Percentiles rank a stretch among this genome's conserved stretches.
phyloP scores from a whole-genome alignment of 2,329 filamentous ascomycete species.

The Penicillium palitans region DNA sequence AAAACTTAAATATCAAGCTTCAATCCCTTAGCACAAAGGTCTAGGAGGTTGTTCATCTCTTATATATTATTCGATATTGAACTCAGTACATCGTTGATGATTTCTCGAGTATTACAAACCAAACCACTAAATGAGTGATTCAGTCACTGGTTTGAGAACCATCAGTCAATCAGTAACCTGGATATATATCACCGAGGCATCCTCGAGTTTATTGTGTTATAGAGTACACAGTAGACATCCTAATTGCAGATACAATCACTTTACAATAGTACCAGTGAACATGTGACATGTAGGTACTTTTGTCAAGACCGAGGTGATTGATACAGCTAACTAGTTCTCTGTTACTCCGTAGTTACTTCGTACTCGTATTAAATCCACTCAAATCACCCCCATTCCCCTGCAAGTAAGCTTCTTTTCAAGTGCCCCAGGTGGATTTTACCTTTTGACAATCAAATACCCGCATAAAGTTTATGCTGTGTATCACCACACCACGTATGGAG shows the following conservation, averaged over 20 bases:
- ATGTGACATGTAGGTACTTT: slow-evolving; percentile 1
- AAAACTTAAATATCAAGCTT: background rate
- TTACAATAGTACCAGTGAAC: background rate
- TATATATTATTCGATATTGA: background rate
- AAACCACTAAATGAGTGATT: background rate
- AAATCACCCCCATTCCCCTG: background rate
- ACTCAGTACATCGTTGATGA: background rate
- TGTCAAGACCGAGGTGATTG: background rate
- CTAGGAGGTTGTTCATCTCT: background rate
- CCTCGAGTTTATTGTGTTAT: no score
- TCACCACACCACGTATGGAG: background rate
- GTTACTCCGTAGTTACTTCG: no score
- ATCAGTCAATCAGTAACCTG: background rate
- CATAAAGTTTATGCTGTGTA: background rate
- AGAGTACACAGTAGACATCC: background rate
- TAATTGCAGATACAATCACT: background rate
- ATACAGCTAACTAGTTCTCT: background rate
- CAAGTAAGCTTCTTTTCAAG: background rate
- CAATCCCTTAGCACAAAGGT: background rate
- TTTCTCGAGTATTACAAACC: background rate
- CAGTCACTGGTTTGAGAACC: background rate
- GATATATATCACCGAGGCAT: background rate
- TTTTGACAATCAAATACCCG: background rate
- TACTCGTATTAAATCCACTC: background rate
- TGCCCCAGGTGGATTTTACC: background rate